Conservation (phyloP, 2,329 filamentous ascomycete species). For the Colletotrichum ledebouriae region DNA sequence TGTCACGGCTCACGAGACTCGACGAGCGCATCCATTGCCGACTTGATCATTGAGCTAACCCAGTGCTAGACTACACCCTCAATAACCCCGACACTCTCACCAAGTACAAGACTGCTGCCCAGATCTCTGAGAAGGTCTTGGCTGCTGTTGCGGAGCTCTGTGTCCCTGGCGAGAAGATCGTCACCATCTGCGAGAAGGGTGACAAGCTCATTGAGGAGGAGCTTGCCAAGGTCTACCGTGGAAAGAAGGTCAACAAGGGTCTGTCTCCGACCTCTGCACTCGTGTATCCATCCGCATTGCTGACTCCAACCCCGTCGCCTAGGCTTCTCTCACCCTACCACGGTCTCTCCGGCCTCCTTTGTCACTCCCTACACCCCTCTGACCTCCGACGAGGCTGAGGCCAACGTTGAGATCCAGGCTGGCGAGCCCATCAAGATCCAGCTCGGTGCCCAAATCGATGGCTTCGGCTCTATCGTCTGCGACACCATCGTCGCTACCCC, state of each 20-base stretch:
- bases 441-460: slow-evolving; percentile 98
- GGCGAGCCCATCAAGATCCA: slow-evolving; percentile 97
- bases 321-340: slow-evolving; percentile 95
- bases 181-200: slow-evolving; percentile 94
- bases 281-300: slow-evolving; percentile 40
- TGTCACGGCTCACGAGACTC: slow-evolving; percentile 22
- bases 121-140: slow-evolving; percentile 96
- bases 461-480: slow-evolving; percentile 95
- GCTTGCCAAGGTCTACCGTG: slow-evolving; percentile 95
- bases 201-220: slow-evolving; percentile 96
- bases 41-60: slow-evolving; percentile 19
- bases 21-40: slow-evolving; percentile 1
- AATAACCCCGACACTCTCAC: slow-evolving; percentile 95
- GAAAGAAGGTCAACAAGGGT: slow-evolving; percentile 97
- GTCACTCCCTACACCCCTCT: slow-evolving; percentile 98
- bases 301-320: slow-evolving; percentile 24
- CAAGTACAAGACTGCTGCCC: slow-evolving; percentile 97
- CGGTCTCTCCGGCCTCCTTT: slow-evolving; percentile 92
- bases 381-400: slow-evolving; percentile 87
- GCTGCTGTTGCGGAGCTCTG: slow-evolving; percentile 82
- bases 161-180: slow-evolving; percentile 89
- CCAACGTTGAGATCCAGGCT: slow-evolving; percentile 81
- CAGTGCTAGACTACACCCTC: slow-evolving; percentile 81
- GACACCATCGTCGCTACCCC: slow-evolving; percentile 84
- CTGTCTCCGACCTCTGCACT: slow-evolving; percentile 48